Evolutionary conservation across 306 rosid species (phyloP).

Genomic region (Rosa chinensis): DNA sequence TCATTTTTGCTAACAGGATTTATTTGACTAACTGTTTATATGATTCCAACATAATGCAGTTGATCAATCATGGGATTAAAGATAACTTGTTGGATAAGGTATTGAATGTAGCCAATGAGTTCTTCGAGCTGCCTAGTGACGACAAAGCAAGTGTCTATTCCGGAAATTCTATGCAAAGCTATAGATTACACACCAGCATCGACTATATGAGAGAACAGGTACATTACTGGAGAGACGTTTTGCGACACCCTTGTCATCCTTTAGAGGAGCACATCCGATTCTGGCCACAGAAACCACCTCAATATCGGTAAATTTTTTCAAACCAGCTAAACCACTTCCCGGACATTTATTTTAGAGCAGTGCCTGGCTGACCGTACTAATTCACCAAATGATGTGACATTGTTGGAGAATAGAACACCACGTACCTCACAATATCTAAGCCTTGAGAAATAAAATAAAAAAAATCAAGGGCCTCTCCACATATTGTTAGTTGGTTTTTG

Average conservation of each 20-base stretch:
- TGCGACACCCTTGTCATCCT: slow-evolving; percentile 23
- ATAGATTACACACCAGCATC: slow-evolving; percentile 19
- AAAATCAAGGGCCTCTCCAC: too few relatives aligned
- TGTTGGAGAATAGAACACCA: neutral
- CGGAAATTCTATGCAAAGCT: slow-evolving; percentile 19
- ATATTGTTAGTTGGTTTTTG: too few relatives aligned
- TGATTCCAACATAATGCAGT: neutral
- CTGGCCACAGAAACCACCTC: slow-evolving; percentile 22
- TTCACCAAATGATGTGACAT: neutral
- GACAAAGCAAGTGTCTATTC: slow-evolving; percentile 23
- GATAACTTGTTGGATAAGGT: neutral
- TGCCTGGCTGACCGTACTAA: neutral
- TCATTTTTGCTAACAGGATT: neutral
- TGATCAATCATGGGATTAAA: slow-evolving; percentile 21
- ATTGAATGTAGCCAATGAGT: slow-evolving; percentile 14
- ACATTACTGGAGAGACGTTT: slow-evolving; percentile 21
- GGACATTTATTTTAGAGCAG: neutral
- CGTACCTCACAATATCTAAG: too few relatives aligned
- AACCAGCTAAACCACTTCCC: neutral
- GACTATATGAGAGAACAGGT: slow-evolving; percentile 10
- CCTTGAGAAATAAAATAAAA: too few relatives aligned
- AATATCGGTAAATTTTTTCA: neutral
- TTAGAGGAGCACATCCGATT: slow-evolving; percentile 18
- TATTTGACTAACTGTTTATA: neutral
- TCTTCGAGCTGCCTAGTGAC: slow-evolving; percentile 16